Base-by-base conservation (phyloP, 345 rosid species). In the Eucalyptus camaldulensis region DNA sequence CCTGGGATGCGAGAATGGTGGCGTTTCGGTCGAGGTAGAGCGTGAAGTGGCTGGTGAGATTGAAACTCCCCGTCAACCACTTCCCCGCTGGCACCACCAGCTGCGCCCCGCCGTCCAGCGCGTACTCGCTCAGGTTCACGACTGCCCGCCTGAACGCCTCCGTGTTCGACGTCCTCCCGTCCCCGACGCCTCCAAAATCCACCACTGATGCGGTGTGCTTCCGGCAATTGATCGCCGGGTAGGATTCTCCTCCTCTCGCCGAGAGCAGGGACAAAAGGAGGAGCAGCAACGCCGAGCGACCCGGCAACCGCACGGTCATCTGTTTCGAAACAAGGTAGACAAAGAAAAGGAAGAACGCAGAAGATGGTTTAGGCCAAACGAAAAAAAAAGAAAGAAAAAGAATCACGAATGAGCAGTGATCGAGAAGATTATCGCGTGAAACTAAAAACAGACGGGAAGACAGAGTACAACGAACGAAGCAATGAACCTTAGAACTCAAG, bases 31-130 rank as follows among this genome's bases (percentile, higher is more conserved):
- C 94, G 31, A 97, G 93, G 86, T 92, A 97, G 89, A 96, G 96
- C 86, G 99, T 96, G 92, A 97, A 96, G 89, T 97, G 94, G 86
- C 96, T 95, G 15, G 98, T 97, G 86, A 97, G 94, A 90, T 96
- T 96, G 81, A 97, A 96, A 90, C 97, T 95, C 40, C 99, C 99
- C 19, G 99, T 96, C 43, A 97, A 90, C 97, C 97, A 96, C 92
- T 94, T 96, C 81, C 99, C 99, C 0, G 95, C 92, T 6, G 99
- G 99, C 8, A 97, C 93, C 10, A 96, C 87, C 17, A 97, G 99
- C 81, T 93, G 95, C 14, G 95, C 97, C 49, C 99, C 99, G 0
- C 99, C 98, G 10, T 95, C 94, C 13, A 76, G 22, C 4, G 95
- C 95, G 19, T 90, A 62, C 50, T 88, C 67, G 90, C 95, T 93